Evolutionary conservation across 768 basidiomycete genomes (phyloP).

Genomic region (Lentinula guzmanii): DNA sequence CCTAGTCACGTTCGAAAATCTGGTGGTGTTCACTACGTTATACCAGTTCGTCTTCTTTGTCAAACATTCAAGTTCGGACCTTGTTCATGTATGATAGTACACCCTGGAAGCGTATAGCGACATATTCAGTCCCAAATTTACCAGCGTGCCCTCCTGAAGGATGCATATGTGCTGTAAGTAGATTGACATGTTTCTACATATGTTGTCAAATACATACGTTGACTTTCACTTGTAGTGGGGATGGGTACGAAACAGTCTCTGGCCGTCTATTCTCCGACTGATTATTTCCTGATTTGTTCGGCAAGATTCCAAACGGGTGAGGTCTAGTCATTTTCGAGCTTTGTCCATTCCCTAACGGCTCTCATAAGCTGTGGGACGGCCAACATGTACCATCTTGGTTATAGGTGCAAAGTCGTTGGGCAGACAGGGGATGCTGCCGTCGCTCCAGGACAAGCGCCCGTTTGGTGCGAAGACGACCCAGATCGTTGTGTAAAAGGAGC

Average conservation of each 20-base stretch:
- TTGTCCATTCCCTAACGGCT: background rate
- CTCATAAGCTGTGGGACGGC: constrained; percentile 32
- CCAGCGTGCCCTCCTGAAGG: constrained; percentile 37
- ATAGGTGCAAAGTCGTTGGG: constrained; percentile 32
- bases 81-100: constrained; percentile 20
- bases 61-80: background rate
- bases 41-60: constrained; percentile 24
- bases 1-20: constrained; percentile 33
- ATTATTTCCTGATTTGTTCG: background rate
- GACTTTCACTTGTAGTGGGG: constrained; percentile 27
- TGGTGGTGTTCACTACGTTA: constrained; percentile 37
- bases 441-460: constrained; percentile 25
- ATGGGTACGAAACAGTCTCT: constrained; percentile 24
- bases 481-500: constrained; percentile 29
- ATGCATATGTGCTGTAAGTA: constrained; percentile 37
- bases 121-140: constrained; percentile 33
- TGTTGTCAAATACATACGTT: background rate
- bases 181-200: background rate
- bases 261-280: background rate
- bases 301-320: constrained; percentile 19
- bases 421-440: constrained; percentile 20
- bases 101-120: constrained; percentile 37
- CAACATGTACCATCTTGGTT: constrained; percentile 40
- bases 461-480: constrained; percentile 34
- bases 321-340: constrained; percentile 8